Percentiles rank a stretch among this genome's conserved stretches.
Conservation (phyloP, 192 early-diverging fungal genomes). For the Diversispora epigaea region DNA sequence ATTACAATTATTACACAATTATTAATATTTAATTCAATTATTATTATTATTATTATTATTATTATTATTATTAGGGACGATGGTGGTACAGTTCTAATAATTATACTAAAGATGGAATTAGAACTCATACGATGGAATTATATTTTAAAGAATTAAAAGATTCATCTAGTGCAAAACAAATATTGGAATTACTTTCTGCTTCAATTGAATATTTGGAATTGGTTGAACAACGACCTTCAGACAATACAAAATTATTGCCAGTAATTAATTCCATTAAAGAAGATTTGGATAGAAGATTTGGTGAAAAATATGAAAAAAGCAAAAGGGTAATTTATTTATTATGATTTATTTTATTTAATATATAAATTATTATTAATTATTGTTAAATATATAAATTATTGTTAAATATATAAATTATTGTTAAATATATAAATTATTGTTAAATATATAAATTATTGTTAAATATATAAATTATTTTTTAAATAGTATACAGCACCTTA, state of each 20-base stretch:
- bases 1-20: too few species aligned
- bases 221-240: slow-evolving; percentile 41
- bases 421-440: not conserved
- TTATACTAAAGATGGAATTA: slow-evolving; percentile 87
- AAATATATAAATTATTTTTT: not conserved
- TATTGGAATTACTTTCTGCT: slow-evolving; percentile 74
- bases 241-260: slow-evolving; percentile 47
- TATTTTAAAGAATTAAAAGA: slow-evolving; percentile 92
- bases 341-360: not conserved
- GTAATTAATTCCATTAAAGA: slow-evolving; percentile 47
- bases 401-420: not conserved
- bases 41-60: too few species aligned
- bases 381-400: not conserved
- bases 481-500: slow-evolving; percentile 41
- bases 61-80: slow-evolving; percentile 53
- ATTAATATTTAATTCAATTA: too few species aligned
- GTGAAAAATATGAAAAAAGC: slow-evolving; percentile 61
- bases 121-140: slow-evolving; percentile 83
- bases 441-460: not conserved
- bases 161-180: slow-evolving; percentile 59
- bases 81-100: slow-evolving; percentile 95
- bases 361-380: not conserved
- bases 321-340: slow-evolving; percentile 47
- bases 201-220: slow-evolving; percentile 73
- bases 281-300: slow-evolving; percentile 56